Evolutionary conservation across 2,329 filamentous ascomycete species (phyloP).

Genomic region (Aspergillus jensenii): DNA sequence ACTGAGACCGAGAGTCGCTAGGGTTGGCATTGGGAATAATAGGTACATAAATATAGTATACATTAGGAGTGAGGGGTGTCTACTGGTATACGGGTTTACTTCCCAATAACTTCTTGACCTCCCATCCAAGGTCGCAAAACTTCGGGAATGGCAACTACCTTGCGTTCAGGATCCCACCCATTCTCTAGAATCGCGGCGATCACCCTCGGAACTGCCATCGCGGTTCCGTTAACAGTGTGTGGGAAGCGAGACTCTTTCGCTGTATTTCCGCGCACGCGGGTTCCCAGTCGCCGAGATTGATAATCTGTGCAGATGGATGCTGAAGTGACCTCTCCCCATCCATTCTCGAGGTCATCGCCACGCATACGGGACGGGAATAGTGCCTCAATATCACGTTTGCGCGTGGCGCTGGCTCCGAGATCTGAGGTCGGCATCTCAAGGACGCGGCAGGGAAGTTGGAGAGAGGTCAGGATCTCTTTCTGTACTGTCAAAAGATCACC

Average conservation of each 20-base stretch:
- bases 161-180: slow-evolving; percentile 73
- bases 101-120: slow-evolving; percentile 64
- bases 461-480: slow-evolving; percentile 72
- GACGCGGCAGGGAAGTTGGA: slow-evolving; percentile 81
- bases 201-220: slow-evolving; percentile 84
- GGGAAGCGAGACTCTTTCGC: slow-evolving; percentile 64
- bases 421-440: slow-evolving; percentile 90
- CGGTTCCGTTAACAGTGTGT: slow-evolving; percentile 91
- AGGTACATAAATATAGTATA: neutral
- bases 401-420: slow-evolving; percentile 80
- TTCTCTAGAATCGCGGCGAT: slow-evolving; percentile 87
- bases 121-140: slow-evolving; percentile 84
- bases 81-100: neutral
- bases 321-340: slow-evolving; percentile 92
- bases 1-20: neutral
- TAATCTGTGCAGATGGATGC: slow-evolving; percentile 94
- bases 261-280: slow-evolving; percentile 61
- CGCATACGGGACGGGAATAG: slow-evolving; percentile 78
- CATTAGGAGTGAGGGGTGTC: neutral
- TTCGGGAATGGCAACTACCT: slow-evolving; percentile 72
- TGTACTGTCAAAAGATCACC: slow-evolving; percentile 86
- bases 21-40: neutral
- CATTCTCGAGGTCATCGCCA: slow-evolving; percentile 50
- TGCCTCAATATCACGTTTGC: slow-evolving; percentile 92
- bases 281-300: slow-evolving; percentile 79